Evolutionary conservation across 768 basidiomycete genomes (phyloP), one percentile per base, ranked within the genome.

Genomic region (Agaricus subrufescens): DNA sequence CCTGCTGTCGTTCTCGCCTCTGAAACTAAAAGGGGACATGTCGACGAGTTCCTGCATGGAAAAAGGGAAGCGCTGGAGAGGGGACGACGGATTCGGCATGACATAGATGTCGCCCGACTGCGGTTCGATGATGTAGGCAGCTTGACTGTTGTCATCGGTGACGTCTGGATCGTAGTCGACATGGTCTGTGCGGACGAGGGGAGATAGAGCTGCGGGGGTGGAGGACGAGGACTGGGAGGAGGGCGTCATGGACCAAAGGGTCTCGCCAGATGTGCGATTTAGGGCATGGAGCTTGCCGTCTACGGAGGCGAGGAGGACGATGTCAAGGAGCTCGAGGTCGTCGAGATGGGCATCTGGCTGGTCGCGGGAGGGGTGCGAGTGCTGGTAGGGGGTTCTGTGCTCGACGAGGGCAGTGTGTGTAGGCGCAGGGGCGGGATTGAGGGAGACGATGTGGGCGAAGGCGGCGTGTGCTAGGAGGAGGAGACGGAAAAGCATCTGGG

Each of bases 251-350:
- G 92, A 93, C 96, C 96, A 99, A 0, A 94, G 75, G 8, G 82
- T 76, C 14, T 81, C 80, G 0, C 96, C 96, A 0, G 87, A 87
- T 0, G 87, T 86, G 58, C 96, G 77, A 65, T 96, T 94, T 60
- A 98, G 77, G 0, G 94, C 97, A 74, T 98, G 95, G 34, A 99
- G 86, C 56, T 86, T 92, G 26, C 96, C 96, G 71, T 98, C 95
- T 27, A 99, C 86, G 6, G 94, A 94, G 1, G 94, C 91, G 10
- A 96, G 81, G 15, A 99, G 82, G 27, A 97, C 89, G 53, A 91
- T 81, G 64, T 96, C 89, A 57, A 94, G 69, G 10, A 96, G 73
- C 49, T 87, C 79, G 19, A 85, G 75, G 55, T 87, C 83, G 15
- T 69, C 67, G 8, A 69, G 58, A 50, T 67, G 60, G 54, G 66